Evolutionary conservation across 2,329 filamentous ascomycete genomes (phyloP).

Genomic region (Ophiocordyceps camponoti-rufipedis): DNA sequence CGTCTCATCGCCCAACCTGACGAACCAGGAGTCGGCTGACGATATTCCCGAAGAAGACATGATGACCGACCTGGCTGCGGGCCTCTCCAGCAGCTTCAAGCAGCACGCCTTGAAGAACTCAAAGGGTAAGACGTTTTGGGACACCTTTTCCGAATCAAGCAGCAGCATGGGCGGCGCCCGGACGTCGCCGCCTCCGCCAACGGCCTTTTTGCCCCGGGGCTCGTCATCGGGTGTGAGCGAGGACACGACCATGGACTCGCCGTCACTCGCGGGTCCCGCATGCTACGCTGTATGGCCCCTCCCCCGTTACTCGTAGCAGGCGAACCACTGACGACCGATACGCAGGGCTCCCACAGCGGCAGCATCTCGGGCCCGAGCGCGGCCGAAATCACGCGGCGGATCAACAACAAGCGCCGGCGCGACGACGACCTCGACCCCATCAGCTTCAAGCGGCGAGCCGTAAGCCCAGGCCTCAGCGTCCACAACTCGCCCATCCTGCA

Average conservation of each 20-base stretch:
- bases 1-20: conserved; percentile 51
- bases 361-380: conserved; percentile 37
- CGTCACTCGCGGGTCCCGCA: conserved; percentile 22
- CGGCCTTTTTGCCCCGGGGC: conserved; percentile 39
- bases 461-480: conserved; percentile 78
- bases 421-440: conserved; percentile 83
- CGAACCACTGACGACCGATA: conserved; percentile 1
- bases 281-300: conserved; percentile 14
- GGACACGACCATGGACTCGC: conserved; percentile 57
- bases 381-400: conserved; percentile 59
- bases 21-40: conserved; percentile 45
- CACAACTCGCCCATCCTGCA: conserved; percentile 82
- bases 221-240: conserved; percentile 46
- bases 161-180: conserved; percentile 31
- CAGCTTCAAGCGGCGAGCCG: conserved; percentile 78
- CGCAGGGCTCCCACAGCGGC: conserved; percentile 10
- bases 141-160: conserved; percentile 53
- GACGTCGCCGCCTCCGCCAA: conserved; percentile 44
- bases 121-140: conserved; percentile 54
- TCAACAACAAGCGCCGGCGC: conserved; percentile 65
- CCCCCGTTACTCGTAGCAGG: not conserved
- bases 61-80: conserved; percentile 34
- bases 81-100: conserved; percentile 51
- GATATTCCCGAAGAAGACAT: conserved; percentile 53
- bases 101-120: conserved; percentile 55